Conservation (phyloP, 371 early-diverging fungal species). For the Coemansia sp. region DNA sequence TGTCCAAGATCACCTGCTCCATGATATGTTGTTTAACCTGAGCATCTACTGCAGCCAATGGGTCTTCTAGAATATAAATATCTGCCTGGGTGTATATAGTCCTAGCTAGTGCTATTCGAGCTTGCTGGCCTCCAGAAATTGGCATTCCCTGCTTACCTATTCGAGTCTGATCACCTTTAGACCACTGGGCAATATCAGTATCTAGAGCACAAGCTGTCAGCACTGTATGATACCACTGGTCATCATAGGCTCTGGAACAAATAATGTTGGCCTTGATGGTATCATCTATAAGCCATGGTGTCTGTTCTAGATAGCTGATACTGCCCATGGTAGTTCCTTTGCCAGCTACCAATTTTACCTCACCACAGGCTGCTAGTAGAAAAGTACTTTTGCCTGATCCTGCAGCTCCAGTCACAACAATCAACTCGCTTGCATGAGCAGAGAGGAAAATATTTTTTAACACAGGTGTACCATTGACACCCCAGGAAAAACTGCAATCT, state of each 20-base stretch:
- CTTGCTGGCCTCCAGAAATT: conserved; percentile 76
- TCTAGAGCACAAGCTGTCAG: conserved; percentile 62
- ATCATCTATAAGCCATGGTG: conserved; percentile 75
- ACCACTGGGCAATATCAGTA: conserved; percentile 75
- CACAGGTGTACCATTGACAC: no score
- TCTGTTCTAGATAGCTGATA: conserved; percentile 66
- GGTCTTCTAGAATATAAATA: conserved; percentile 64
- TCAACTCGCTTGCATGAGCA: conserved; percentile 14
- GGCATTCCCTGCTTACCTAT: conserved; percentile 69
- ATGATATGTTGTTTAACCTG: conserved; percentile 53
- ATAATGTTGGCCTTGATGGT: conserved; percentile 75
- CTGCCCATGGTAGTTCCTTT: conserved; percentile 39
- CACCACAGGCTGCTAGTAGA: conserved; percentile 48
- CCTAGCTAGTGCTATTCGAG: conserved; percentile 69
- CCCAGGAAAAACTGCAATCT: no score
- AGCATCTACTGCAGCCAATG: conserved; percentile 69
- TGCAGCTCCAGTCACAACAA: conserved; percentile 19
- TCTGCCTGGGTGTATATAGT: conserved; percentile 79
- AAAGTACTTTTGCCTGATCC: conserved; percentile 49
- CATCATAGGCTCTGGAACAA: conserved; percentile 68
- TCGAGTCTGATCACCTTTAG: conserved; percentile 64
- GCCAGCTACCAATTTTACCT: conserved; percentile 16
- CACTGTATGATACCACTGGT: conserved; percentile 61
- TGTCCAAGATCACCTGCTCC: conserved; percentile 53
- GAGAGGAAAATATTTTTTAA: background rate